Evolutionary conservation across 768 basidiomycete genomes (phyloP), one percentile per base, ranked within the genome.

Genomic region (Lentinula sp.): DNA sequence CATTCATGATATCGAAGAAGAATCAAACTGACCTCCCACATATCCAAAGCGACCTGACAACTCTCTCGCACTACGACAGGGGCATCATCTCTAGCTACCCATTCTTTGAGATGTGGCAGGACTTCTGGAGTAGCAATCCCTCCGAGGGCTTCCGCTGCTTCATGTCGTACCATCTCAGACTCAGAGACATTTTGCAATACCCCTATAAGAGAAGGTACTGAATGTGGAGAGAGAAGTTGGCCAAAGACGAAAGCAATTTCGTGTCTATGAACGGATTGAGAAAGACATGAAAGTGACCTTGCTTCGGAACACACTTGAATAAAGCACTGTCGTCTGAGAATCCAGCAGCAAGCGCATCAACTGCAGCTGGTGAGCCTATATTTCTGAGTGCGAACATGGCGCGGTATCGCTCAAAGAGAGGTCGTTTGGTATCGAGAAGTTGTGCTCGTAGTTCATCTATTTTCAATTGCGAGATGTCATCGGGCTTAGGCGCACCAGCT

Each of bases 221-320:
- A 89, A 70, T 95, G 87, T 5, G 88, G 80, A 1, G 93, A 94
- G 55, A 93, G 84, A 46, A 99, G 82, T 76, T 99, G 97, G 11
- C 97, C 97, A 68, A 98, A 98, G 49, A 99, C 89, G 72, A 98
- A 99, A 1, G 97, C 97, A 51, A 99, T 93, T 72, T 99, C 97
- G 72, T 99, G 97, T 64, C 95, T 96, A 66, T 28, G n/a, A 60
- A 21, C 11, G 60, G 34, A 28, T 28, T 31, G 62, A 28, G 40
- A 23, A 42, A 32, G n/a, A 32, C 18, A 28, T 37, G 39, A n/a
- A 13, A 23, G 23, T 43, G 4, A 28, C 18, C 1, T 4, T 9
- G 48, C 43, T 45, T 16, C 43, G 23, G 43, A 21, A 13, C 85
- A 66, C 63, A 95, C 93, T 95, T 93, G 87, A 99, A 98, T 23